These are phyloP conservation scores for Tympanopsis confertula DNA, from an alignment of 2,329 filamentous ascomycete genomes.

Conservation along the genomic window DNA sequence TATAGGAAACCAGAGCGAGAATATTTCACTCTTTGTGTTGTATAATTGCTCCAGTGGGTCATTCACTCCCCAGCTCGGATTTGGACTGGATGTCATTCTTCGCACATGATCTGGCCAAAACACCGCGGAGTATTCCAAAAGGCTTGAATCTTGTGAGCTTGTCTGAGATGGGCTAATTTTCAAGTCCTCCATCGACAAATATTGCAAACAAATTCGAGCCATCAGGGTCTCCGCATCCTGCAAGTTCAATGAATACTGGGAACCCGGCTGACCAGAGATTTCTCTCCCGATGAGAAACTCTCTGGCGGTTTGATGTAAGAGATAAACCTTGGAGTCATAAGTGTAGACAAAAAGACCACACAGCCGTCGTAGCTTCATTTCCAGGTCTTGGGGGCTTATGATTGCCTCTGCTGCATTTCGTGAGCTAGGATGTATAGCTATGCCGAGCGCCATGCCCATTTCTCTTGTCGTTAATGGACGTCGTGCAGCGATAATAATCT, in stretches of 20 bases:
- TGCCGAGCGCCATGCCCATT: conserved; percentile 10
- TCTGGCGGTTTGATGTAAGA: conserved; percentile 15
- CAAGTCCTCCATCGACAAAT: not conserved
- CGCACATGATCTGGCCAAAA: conserved; percentile 3
- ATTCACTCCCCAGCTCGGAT: not conserved
- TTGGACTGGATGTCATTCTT: not conserved
- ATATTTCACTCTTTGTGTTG: not conserved
- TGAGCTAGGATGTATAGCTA: conserved; percentile 2
- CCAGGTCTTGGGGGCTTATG: not conserved
- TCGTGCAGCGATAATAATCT: conserved; percentile 12
- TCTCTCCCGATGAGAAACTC: conserved; percentile 10
- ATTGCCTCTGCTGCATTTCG: conserved; percentile 3
- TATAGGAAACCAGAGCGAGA: not conserved
- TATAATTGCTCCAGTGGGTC: not conserved
- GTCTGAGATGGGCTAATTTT: not conserved
- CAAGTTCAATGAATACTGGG: not conserved
- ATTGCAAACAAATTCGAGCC: conserved; percentile 4
- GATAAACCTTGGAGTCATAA: conserved; percentile 9
- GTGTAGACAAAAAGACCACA: conserved; percentile 14
- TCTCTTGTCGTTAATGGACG: conserved; percentile 12
- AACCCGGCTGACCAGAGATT: not conserved
- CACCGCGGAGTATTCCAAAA: conserved; percentile 2
- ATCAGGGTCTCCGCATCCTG: conserved; percentile 3
- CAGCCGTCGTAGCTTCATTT: conserved; percentile 5
- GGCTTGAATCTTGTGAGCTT: not conserved